phyloP scores from a whole-genome alignment of 78 protist species.

The Guillardia theta region DNA sequence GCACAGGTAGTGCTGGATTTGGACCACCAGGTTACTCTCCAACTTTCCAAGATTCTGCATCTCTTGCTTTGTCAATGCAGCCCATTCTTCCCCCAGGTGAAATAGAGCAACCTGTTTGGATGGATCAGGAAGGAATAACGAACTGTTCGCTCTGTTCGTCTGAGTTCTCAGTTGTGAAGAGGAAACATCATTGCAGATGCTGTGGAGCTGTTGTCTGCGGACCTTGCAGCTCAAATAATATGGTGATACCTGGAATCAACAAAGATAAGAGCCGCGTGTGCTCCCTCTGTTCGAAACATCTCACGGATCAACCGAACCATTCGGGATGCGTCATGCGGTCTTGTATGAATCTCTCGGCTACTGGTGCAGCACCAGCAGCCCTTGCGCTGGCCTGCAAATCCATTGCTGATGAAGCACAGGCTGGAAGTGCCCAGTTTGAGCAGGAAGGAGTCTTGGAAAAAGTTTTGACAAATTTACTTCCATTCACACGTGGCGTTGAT shows the following conservation, averaged over 20 bases:
- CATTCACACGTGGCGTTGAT: background rate
- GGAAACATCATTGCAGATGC: conserved; percentile 11
- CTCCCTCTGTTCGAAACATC: background rate
- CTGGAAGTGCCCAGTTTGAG: background rate
- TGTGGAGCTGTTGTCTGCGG: background rate
- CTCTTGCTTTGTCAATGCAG: background rate
- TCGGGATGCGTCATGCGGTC: background rate
- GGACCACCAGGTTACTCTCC: background rate
- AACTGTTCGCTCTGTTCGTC: background rate
- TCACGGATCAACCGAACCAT: background rate
- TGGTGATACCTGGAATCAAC: background rate
- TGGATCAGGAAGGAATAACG: background rate
- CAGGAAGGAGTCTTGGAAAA: background rate
- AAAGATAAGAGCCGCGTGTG: background rate
- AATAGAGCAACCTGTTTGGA: background rate
- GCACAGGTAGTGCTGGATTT: too few species aligned
- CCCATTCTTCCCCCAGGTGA: background rate
- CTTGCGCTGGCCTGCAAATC: background rate
- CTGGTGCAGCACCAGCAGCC: background rate
- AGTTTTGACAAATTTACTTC: background rate
- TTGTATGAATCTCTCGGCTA: background rate
- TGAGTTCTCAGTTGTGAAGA: background rate
- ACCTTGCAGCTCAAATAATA: background rate
- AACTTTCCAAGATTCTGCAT: background rate
- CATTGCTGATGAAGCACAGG: background rate